Evolutionary conservation across 2,329 filamentous ascomycete species (phyloP).

Genomic region (Fusarium siculi): DNA sequence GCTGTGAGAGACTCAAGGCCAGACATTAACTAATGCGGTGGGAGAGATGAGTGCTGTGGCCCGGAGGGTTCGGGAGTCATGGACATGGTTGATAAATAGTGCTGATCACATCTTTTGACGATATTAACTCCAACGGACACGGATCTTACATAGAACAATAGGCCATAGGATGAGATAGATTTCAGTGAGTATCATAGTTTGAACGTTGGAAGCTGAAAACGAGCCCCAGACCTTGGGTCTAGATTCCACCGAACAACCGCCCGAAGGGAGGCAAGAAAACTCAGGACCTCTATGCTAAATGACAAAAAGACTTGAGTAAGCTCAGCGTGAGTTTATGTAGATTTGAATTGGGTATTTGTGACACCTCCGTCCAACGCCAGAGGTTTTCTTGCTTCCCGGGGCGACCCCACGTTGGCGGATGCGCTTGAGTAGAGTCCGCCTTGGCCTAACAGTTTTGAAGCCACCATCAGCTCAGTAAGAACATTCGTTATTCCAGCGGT

Average conservation of each 20-base stretch:
- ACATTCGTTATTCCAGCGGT: constrained; percentile 19
- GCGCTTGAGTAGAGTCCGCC: constrained; percentile 18
- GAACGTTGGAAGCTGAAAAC: constrained; percentile 8
- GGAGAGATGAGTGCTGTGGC: neutral
- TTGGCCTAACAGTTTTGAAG: constrained; percentile 24
- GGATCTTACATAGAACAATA: neutral
- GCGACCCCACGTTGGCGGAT: constrained; percentile 26
- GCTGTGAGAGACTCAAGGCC: neutral
- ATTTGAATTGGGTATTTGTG: neutral
- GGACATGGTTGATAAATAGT: neutral
- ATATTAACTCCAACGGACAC: constrained; percentile 12
- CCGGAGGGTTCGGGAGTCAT: neutral
- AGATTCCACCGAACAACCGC: constrained; percentile 19
- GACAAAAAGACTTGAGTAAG: accelerated
- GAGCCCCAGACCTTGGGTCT: constrained; percentile 10
- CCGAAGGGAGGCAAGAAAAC: neutral
- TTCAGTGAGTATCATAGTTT: neutral
- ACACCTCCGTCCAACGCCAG: neutral
- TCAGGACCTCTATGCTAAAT: accelerated
- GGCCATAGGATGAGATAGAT: neutral
- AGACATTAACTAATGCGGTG: neutral
- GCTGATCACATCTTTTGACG: neutral
- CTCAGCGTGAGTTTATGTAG: accelerated
- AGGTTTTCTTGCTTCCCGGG: neutral
- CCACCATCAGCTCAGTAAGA: constrained; percentile 23